phyloP scores from a whole-genome alignment of 1,284 basidiomycete species.

The Trichosporon sp. region DNA sequence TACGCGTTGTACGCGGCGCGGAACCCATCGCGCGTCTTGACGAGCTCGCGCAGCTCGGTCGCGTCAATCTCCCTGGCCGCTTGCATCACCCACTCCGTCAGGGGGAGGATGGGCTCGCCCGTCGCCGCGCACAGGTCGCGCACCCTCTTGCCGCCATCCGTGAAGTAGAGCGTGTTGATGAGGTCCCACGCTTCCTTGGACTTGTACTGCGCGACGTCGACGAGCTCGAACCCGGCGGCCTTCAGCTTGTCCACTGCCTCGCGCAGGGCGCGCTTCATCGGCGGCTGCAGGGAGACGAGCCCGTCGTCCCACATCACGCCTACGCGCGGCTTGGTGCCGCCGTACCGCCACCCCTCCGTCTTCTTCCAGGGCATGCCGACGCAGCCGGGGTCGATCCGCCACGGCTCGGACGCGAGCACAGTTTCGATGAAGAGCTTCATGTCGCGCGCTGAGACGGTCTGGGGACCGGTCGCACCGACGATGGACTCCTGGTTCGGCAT shows the following conservation, averaged over 20 bases:
- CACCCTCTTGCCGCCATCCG: slow-evolving; percentile 46
- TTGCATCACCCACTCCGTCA: slow-evolving; percentile 42
- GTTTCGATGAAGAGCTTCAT: slow-evolving; percentile 47
- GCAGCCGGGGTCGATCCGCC: slow-evolving; percentile 45
- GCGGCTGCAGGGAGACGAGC: slow-evolving; percentile 47
- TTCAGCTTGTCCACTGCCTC: slow-evolving; percentile 39
- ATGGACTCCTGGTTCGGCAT: slow-evolving; percentile 48
- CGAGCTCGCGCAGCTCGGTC: slow-evolving; percentile 42
- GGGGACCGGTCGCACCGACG: slow-evolving; percentile 45
- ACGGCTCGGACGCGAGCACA: slow-evolving; percentile 48
- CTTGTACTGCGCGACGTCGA: slow-evolving; percentile 38
- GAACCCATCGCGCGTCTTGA: slow-evolving; percentile 38
- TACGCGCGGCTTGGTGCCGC: slow-evolving; percentile 38
- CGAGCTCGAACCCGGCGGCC: slow-evolving; percentile 36
- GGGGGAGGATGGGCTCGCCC: slow-evolving; percentile 43
- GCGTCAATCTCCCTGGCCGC: slow-evolving; percentile 31
- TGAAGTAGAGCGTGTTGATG: slow-evolving; percentile 42
- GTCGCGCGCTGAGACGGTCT: slow-evolving; percentile 45
- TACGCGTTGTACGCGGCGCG: slow-evolving; percentile 37
- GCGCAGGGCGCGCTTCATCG: slow-evolving; percentile 49
- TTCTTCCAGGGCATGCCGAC: slow-evolving; percentile 47
- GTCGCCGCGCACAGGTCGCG: slow-evolving; percentile 25
- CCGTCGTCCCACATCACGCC: slow-evolving; percentile 55
- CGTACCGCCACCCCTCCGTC: slow-evolving; percentile 24
- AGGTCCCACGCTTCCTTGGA: slow-evolving; percentile 42